Percentiles rank a stretch among this genome's conserved stretches.
These are phyloP conservation scores for Cryphonectria parasitica DNA, from an alignment of 2,329 filamentous ascomycete genomes.

Conservation along the genomic window DNA sequence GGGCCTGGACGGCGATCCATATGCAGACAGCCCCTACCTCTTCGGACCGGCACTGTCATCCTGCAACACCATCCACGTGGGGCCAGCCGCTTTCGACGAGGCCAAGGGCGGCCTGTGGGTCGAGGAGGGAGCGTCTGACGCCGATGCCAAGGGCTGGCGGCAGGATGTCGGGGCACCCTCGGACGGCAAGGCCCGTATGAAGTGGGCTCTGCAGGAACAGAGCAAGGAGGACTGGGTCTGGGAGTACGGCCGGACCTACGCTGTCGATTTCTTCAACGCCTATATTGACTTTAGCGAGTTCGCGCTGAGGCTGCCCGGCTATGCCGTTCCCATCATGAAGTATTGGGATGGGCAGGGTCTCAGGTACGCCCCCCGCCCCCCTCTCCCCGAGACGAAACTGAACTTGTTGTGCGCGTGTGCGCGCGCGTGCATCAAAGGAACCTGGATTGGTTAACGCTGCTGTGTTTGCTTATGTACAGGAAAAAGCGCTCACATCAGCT, in stretches of 20 bases:
- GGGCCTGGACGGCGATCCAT: conserved; percentile 85
- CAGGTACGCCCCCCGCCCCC: conserved; percentile 52
- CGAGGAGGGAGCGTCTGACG: conserved; percentile 68
- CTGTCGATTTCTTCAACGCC: conserved; percentile 80
- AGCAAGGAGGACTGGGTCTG: conserved; percentile 60
- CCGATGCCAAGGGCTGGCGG: conserved; percentile 54
- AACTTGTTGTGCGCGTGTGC: conserved; percentile 24
- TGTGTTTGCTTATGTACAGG: conserved; percentile 27
- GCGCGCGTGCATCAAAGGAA: conserved; percentile 31
- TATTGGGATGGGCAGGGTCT: conserved; percentile 82
- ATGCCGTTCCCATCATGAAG: conserved; percentile 72
- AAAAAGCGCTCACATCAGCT: conserved; percentile 75
- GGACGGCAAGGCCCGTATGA: conserved; percentile 57
- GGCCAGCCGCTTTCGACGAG: conserved; percentile 53
- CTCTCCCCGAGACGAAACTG: conserved; percentile 26
- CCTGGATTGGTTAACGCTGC: conserved; percentile 30
- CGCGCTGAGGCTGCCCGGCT: conserved; percentile 71
- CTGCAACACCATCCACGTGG: conserved; percentile 77
- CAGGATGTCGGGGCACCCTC: conserved; percentile 54
- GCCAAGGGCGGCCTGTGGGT: conserved; percentile 59
- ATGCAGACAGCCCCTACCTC: conserved; percentile 82
- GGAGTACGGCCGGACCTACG: conserved; percentile 56
- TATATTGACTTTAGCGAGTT: conserved; percentile 85
- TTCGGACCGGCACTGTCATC: conserved; percentile 82
- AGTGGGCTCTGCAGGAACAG: conserved; percentile 57